Conservation (phyloP, 78 protist species). For the Capsaspora owczarzaki region DNA sequence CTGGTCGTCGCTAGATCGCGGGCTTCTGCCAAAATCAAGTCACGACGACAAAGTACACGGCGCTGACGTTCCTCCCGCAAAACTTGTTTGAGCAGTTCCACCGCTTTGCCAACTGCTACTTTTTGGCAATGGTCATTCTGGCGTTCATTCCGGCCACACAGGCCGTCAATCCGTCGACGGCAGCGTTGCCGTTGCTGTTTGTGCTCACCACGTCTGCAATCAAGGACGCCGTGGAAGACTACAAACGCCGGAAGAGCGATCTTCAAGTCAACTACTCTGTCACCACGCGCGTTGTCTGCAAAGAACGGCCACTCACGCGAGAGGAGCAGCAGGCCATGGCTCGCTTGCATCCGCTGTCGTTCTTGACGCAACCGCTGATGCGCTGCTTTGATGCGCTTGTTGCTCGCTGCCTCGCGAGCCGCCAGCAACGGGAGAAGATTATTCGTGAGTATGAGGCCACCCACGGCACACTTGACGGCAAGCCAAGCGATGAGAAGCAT, state of each 20-base stretch:
- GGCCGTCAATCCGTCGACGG: constrained; percentile 4
- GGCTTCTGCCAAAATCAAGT: no score
- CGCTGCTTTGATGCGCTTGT: no score
- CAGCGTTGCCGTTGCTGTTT: constrained; percentile 35
- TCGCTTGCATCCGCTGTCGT: no score
- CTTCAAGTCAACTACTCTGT: not conserved
- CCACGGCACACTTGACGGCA: no score
- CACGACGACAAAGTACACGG: constrained; percentile 45
- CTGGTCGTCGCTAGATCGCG: no score
- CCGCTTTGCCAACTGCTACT: constrained; percentile 58
- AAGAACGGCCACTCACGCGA: no score
- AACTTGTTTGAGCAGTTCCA: constrained; percentile 48
- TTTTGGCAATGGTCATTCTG: constrained; percentile 34
- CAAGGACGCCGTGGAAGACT: constrained; percentile 60
- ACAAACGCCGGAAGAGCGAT: constrained; percentile 41
- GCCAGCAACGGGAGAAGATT: no score
- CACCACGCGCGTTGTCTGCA: not conserved
- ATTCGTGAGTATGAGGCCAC: no score
- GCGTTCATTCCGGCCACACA: constrained; percentile 1
- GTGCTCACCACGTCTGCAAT: constrained; percentile 42
- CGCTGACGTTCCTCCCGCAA: constrained; percentile 25
- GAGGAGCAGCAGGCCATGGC: no score
- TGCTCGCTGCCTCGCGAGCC: no score
- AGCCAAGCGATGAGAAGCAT: no score
- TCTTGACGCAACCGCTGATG: no score